Conservation (phyloP, 768 basidiomycete genomes). For the Leccinum uliginosum region DNA sequence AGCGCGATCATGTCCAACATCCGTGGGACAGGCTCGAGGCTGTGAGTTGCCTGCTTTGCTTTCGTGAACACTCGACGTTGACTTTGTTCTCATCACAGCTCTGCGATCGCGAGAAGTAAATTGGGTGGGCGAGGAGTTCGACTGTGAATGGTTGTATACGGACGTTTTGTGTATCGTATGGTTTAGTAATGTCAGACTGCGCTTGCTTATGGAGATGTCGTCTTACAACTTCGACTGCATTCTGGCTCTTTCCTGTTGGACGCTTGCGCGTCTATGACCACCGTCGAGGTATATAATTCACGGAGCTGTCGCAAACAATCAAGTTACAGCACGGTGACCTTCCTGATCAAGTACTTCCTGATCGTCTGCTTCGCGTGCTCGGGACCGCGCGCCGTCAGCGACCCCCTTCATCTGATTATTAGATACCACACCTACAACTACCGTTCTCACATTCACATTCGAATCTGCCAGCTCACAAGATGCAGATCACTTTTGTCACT, state of each 20-base stretch:
- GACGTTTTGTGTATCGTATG: neutral
- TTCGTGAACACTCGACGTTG: neutral
- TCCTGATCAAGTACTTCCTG: constrained; percentile 23
- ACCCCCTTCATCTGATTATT: constrained; percentile 5
- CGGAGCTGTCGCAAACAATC: neutral
- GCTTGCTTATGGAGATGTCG: constrained; percentile 18
- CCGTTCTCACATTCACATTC: neutral
- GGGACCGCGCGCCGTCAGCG: neutral
- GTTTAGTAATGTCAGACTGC: constrained; percentile 7
- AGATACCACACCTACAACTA: neutral
- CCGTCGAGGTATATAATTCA: constrained; percentile 11
- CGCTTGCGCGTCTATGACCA: constrained; percentile 16
- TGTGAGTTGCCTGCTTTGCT: constrained; percentile 46
- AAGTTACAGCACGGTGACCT: constrained; percentile 17
- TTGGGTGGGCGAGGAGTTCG: constrained; percentile 24
- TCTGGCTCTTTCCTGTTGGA: constrained; percentile 19
- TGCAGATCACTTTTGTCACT: constrained; percentile 71
- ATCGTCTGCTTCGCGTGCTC: neutral
- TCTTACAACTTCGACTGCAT: constrained; percentile 16
- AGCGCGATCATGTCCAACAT: constrained; percentile 78
- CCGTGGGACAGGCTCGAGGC: constrained; percentile 57
- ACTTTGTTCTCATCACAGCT: constrained; percentile 21
- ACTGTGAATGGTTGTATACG: constrained; percentile 17
- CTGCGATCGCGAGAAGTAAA: constrained; percentile 33
- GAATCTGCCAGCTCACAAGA: neutral